These are phyloP conservation scores for Rutidosis leptorrhynchoides DNA, from an alignment of 129 eudicot species.

Conservation along the genomic window DNA sequence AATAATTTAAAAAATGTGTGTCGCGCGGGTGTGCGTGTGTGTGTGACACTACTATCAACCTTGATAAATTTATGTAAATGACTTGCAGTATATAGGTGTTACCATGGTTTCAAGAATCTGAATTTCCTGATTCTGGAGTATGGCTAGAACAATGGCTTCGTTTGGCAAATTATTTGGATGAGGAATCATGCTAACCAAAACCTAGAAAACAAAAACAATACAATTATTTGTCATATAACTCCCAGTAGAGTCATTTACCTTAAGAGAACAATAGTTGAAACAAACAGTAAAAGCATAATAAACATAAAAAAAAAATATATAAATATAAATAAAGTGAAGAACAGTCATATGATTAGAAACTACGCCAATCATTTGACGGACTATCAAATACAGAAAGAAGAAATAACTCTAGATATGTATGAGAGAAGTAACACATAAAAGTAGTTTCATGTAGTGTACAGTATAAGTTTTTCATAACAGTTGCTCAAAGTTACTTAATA, in stretches of 20 bases:
- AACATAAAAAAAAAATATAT: too few species aligned
- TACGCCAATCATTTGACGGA: neutral
- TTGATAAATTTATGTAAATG: neutral
- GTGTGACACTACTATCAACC: neutral
- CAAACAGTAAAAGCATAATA: slow-evolving; percentile 6
- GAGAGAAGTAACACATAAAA: neutral
- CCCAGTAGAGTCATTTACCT: neutral
- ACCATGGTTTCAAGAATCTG: slow-evolving; percentile 74
- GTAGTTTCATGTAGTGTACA: slow-evolving; percentile 7
- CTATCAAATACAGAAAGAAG: slow-evolving; percentile 1
- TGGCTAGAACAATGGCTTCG: slow-evolving; percentile 68
- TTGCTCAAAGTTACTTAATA: neutral
- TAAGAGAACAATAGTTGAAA: neutral
- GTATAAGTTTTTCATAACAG: neutral
- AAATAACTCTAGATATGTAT: slow-evolving; percentile 7
- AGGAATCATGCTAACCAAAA: slow-evolving; percentile 78
- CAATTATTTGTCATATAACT: neutral
- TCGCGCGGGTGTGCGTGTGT: too few species aligned
- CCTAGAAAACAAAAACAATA: slow-evolving; percentile 42
- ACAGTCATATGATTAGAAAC: neutral
- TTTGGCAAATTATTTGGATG: slow-evolving; percentile 87
- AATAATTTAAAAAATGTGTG: neutral
- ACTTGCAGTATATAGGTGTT: neutral
- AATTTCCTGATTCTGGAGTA: slow-evolving; percentile 56
- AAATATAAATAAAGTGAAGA: neutral